Conservation (phyloP, 139 green algal species). For the Volvox africanus region DNA sequence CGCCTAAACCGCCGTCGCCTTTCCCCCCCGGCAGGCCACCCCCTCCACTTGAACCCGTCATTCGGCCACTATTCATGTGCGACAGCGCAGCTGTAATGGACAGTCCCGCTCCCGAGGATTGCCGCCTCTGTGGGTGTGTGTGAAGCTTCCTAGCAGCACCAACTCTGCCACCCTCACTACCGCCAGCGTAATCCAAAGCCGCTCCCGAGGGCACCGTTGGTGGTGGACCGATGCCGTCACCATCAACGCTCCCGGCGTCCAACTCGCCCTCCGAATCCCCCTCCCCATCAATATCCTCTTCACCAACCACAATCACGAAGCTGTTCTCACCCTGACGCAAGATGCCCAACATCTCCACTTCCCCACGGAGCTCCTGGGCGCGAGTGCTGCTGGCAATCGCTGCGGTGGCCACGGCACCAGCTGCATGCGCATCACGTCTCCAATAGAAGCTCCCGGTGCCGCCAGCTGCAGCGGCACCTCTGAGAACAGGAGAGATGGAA, state of each 20-base stretch:
- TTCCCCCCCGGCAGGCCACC: too few species aligned
- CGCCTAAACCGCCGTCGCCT: too few species aligned
- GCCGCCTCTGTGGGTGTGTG: background rate
- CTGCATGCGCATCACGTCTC: background rate
- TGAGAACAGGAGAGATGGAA: background rate
- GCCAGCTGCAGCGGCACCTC: background rate
- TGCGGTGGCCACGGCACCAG: background rate
- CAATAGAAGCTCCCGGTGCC: background rate
- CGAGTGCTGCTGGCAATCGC: background rate
- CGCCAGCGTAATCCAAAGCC: background rate
- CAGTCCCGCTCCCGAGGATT: background rate
- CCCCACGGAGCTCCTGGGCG: background rate
- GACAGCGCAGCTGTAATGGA: background rate
- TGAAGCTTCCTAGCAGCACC: background rate
- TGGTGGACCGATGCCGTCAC: background rate
- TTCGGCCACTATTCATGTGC: background rate
- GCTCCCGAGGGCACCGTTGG: background rate
- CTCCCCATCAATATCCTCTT: background rate
- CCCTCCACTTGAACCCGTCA: too few species aligned
- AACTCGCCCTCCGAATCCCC: background rate
- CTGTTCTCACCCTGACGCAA: background rate
- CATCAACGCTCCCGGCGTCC: background rate
- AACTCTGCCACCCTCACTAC: background rate
- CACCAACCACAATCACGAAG: slow-evolving; percentile 40
- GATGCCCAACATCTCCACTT: background rate